Percentiles rank a stretch among this genome's conserved stretches.
Evolutionary conservation across 2,329 filamentous ascomycete species (phyloP).

Genomic region (Periconia sp.): DNA sequence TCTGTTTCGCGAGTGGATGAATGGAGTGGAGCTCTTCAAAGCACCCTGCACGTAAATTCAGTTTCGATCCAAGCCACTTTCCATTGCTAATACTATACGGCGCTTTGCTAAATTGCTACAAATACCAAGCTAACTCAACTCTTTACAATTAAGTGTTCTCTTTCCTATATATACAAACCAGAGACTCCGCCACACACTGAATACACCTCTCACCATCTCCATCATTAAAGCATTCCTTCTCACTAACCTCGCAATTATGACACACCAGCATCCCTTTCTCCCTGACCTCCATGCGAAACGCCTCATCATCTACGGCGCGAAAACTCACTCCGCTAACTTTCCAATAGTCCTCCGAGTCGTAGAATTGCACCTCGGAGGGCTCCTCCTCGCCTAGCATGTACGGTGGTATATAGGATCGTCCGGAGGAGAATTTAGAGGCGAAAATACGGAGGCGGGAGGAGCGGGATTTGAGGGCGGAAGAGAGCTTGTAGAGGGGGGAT

Average conservation of each 20-base stretch:
- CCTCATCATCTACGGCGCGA: constrained; percentile 31
- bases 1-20: too few relatives aligned
- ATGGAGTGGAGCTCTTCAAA: too few relatives aligned
- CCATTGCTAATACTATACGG: too few relatives aligned
- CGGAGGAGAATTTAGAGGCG: constrained; percentile 25
- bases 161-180: too few relatives aligned
- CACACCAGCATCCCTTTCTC: constrained; percentile 3
- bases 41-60: too few relatives aligned
- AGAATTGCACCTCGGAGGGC: constrained; percentile 33
- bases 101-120: too few relatives aligned
- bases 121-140: too few relatives aligned
- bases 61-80: too few relatives aligned
- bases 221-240: constrained; percentile 4
- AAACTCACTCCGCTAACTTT: constrained; percentile 33
- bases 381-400: constrained; percentile 43
- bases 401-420: constrained; percentile 34
- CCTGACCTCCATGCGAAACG: constrained; percentile 18
- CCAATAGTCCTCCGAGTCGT: constrained; percentile 37
- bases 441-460: constrained; percentile 29
- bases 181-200: too few relatives aligned
- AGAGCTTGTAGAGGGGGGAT: constrained; percentile 32
- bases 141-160: too few relatives aligned
- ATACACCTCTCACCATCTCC: constrained; percentile 7
- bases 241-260: not conserved
- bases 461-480: constrained; percentile 25